These are phyloP conservation scores for Tolypocladium tundrense DNA, from an alignment of 2,329 filamentous ascomycete genomes.

Conservation along the genomic window DNA sequence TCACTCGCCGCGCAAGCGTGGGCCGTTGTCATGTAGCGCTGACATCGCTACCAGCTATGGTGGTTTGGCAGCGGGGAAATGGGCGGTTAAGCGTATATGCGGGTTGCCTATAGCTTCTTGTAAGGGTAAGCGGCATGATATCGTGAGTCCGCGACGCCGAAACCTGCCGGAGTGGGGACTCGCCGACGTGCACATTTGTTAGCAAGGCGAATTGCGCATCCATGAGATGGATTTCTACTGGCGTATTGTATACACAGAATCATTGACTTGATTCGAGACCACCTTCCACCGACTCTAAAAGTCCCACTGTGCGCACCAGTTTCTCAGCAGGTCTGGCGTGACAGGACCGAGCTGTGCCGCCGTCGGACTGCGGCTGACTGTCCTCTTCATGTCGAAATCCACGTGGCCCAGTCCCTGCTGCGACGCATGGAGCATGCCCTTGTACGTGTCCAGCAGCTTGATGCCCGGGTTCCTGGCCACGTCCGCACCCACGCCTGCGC, in stretches of 20 bases:
- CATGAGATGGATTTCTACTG: no score
- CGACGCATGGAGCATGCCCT: constrained; percentile 7
- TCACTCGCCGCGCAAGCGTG: not conserved
- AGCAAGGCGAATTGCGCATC: no score
- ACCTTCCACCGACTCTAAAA: constrained; percentile 8
- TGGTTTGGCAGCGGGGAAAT: no score
- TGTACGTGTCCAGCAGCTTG: constrained; percentile 42
- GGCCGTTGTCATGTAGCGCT: not conserved
- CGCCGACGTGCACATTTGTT: no score
- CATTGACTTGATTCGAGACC: no score
- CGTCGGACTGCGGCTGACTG: constrained; percentile 28
- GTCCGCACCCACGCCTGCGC: constrained; percentile 21
- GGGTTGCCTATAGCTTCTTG: no score
- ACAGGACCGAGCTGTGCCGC: constrained; percentile 30
- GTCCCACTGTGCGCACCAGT: constrained; percentile 38
- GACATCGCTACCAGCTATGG: no score
- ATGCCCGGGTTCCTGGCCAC: constrained; percentile 35
- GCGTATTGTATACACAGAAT: no score
- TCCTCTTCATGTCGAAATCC: constrained; percentile 28
- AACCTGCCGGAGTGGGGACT: no score
- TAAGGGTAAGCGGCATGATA: no score
- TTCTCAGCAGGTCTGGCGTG: constrained; percentile 31
- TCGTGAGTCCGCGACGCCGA: no score
- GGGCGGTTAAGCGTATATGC: no score
- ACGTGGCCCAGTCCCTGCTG: constrained; percentile 12